phyloP scores from a whole-genome alignment of 169 alveolate species.

The Plasmodium yoelii region DNA sequence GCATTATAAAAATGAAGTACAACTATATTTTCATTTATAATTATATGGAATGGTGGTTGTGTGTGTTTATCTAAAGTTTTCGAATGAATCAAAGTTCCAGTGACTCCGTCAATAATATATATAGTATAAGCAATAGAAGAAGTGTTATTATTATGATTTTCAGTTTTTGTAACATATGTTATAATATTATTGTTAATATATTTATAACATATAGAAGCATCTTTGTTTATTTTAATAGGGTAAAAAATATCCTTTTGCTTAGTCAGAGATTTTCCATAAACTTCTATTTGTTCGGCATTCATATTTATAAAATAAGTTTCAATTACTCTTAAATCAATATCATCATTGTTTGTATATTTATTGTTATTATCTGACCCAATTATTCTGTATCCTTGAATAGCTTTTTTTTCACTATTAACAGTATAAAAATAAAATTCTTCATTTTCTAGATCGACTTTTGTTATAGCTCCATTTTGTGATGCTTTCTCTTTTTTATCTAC shows the following conservation, averaged over 20 bases:
- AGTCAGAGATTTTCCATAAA: constrained; percentile 52
- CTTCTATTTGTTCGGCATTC: constrained; percentile 30
- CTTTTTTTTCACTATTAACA: constrained; percentile 17
- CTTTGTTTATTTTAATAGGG: constrained; percentile 71
- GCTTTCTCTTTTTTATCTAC: background rate
- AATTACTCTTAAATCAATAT: constrained; percentile 10
- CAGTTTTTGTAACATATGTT: constrained; percentile 39
- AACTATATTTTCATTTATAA: constrained; percentile 64
- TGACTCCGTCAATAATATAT: constrained; percentile 64
- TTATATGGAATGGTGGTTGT: constrained; percentile 56
- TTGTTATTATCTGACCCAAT: background rate
- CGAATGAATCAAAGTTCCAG: constrained; percentile 38
- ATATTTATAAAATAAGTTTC: constrained; percentile 50
- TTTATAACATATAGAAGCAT: constrained; percentile 73
- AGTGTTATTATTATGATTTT: background rate
- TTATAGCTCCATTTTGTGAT: background rate
- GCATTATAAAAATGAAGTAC: constrained; percentile 36
- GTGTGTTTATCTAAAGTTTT: constrained; percentile 49
- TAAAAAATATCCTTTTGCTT: constrained; percentile 52
- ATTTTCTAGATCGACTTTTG: background rate
- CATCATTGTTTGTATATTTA: background rate
- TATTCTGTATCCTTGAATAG: constrained; percentile 46
- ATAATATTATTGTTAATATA: constrained; percentile 66
- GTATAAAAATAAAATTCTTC: constrained; percentile 52
- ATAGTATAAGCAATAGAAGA: constrained; percentile 16